Base-by-base conservation (phyloP, 2,329 filamentous ascomycete species). In the Hymenoscyphus scutula region DNA sequence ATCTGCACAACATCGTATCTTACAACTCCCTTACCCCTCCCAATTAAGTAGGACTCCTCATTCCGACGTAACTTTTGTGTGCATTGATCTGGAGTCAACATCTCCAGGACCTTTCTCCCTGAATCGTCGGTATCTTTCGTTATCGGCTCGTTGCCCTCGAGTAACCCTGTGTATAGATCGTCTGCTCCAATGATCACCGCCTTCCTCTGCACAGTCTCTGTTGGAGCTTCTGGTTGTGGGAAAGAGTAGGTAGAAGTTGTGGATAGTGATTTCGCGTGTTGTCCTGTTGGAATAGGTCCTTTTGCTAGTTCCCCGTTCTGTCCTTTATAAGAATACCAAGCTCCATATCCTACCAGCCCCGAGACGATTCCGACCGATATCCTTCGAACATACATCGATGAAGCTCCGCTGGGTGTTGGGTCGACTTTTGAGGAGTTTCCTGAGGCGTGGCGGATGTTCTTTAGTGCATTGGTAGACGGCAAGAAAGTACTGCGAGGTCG, bases 1-100 rank as follows among this genome's bases (percentile, higher is more conserved):
- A 98, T 84, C 76, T 99, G 95, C 27, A 95, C 92, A 8, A 97
- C 81, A 76, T 99, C 95, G 74, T 99, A 99, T 68, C 95, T 87
- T 66, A 97, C 88, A 45, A 99, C 94, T 41, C 95, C 95, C 74
- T 91, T 85, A 15, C 95, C 96, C 59, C 95, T 83, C 64, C 92
- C 92, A 48, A 99, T 91, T 10, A 92, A 80, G 77, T 93, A 98
- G 32, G 93, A 97, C 78, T 96, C 88, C 77, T 99, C 92, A 73
- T 91, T 91, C 74, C 89, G 88, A 69, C 95, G 85, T 71, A 99
- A 79, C 79, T 94, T 96, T 72, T 91, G 85, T 15, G 92, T 96
- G 27, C 92, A 92, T 81, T 99, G 93, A 63, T 97, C 94, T 0
- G 94, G 90, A 11, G 91, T 96, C 77, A 99, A 81, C 94, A 99